phyloP scores from a whole-genome alignment of 495 filamentous ascomycete genomes.

The Staphylotrichum longicolle region DNA sequence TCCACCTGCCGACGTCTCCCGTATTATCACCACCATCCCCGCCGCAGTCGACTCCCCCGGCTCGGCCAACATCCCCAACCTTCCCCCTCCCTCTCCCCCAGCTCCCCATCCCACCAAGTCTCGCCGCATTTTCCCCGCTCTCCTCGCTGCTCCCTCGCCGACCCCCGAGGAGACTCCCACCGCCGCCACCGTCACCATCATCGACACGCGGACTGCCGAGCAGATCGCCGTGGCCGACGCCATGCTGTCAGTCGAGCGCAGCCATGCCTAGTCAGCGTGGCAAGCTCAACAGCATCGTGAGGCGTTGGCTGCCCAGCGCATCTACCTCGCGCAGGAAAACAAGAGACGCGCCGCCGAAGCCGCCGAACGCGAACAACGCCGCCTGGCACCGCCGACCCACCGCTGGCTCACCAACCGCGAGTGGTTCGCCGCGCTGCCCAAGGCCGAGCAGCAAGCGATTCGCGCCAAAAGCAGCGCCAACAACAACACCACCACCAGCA shows the following conservation, averaged over 20 bases:
- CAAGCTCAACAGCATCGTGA: neutral
- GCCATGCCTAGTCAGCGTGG: neutral
- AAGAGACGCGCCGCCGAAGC: neutral
- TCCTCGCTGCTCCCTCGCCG: neutral
- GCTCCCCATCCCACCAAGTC: neutral
- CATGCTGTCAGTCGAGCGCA: neutral
- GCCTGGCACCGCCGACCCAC: neutral
- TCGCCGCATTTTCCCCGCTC: neutral
- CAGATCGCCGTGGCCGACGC: neutral
- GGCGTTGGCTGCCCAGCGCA: neutral
- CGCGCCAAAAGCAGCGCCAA: neutral
- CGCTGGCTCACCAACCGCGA: neutral
- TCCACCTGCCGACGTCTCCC: neutral
- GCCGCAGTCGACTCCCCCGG: constrained; percentile 2
- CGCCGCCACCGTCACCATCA: neutral
- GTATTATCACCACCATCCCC: neutral
- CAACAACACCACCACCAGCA: neutral
- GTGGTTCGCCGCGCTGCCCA: too few relatives aligned
- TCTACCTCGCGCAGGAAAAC: neutral
- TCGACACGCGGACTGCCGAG: neutral
- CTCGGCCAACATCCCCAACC: neutral
- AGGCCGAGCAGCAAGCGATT: too few relatives aligned
- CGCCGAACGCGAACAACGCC: neutral
- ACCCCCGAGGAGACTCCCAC: neutral
- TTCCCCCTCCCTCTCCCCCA: neutral